Evolutionary conservation across 1,284 basidiomycete species (phyloP).

Genomic region (Phellinidium pouzarii): DNA sequence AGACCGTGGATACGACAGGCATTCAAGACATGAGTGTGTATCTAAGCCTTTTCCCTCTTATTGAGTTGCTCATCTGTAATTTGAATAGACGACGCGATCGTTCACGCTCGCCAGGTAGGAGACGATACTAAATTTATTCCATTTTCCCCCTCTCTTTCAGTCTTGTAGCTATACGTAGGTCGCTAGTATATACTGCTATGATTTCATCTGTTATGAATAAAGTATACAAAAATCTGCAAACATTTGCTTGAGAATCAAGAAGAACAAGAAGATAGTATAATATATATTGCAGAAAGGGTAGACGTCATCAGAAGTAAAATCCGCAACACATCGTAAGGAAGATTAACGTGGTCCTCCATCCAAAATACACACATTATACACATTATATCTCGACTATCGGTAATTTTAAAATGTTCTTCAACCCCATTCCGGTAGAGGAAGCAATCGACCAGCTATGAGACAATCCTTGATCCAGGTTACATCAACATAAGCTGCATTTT

Average conservation of each 20-base stretch:
- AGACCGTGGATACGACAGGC: conserved; percentile 57
- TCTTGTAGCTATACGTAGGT: conserved; percentile 3
- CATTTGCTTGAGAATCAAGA: too few species aligned
- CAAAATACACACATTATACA: too few species aligned
- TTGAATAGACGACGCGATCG: conserved; percentile 59
- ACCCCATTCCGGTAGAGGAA: conserved; percentile 26
- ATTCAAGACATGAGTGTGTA: conserved; percentile 68
- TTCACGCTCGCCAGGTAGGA: conserved; percentile 68
- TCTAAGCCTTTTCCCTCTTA: conserved; percentile 13
- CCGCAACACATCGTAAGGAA: too few species aligned
- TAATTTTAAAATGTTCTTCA: background rate
- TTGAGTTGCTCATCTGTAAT: conserved; percentile 7
- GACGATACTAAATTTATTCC: conserved; percentile 47
- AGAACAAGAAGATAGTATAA: background rate
- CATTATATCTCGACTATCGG: too few species aligned
- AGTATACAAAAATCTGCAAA: background rate
- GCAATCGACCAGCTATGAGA: conserved; percentile 51
- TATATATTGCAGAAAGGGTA: background rate
- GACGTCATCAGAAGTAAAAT: too few species aligned
- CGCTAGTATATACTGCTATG: conserved; percentile 1
- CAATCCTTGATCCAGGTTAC: conserved; percentile 80
- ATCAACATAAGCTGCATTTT: conserved; percentile 35
- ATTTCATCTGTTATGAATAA: background rate
- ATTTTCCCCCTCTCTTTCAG: background rate
- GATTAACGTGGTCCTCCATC: too few species aligned